These are phyloP conservation scores for Xylaria bambusicola DNA, from an alignment of 495 filamentous ascomycete species.

Conservation along the genomic window DNA sequence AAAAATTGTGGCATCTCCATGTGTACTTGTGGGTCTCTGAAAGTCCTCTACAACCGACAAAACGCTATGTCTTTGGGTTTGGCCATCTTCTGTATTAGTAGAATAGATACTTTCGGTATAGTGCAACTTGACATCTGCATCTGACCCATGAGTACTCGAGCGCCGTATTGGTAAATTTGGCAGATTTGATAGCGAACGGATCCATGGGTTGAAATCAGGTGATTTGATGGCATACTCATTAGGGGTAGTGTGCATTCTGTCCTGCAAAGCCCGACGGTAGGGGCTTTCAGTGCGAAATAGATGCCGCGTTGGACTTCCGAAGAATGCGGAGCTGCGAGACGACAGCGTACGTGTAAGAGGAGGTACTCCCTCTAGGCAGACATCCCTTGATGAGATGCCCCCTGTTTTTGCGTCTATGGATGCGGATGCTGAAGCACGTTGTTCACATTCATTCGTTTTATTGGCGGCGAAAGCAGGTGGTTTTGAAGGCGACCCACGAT, in stretches of 20 bases:
- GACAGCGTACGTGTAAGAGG: slow-evolving; percentile 20
- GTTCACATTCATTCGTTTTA: not conserved
- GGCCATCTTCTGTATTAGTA: slow-evolving; percentile 25
- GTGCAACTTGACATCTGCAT: slow-evolving; percentile 32
- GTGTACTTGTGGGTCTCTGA: slow-evolving; percentile 12
- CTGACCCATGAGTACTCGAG: slow-evolving; percentile 33
- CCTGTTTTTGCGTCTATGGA: not conserved
- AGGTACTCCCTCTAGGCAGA: slow-evolving; percentile 8
- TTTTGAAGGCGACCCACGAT: not conserved
- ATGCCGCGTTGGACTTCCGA: slow-evolving; percentile 47
- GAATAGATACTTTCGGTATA: slow-evolving; percentile 51
- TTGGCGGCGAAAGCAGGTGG: not conserved
- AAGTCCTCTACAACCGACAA: slow-evolving; percentile 12
- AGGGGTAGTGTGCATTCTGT: slow-evolving; percentile 38
- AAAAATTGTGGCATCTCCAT: slow-evolving; percentile 35
- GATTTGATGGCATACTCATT: slow-evolving; percentile 23
- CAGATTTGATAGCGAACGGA: slow-evolving; percentile 40
- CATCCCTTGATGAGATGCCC: not conserved
- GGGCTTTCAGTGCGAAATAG: slow-evolving; percentile 57
- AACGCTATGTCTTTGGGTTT: not conserved
- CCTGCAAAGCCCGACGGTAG: slow-evolving; percentile 53
- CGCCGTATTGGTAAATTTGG: slow-evolving; percentile 30
- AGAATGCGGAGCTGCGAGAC: slow-evolving; percentile 40
- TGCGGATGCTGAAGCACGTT: slow-evolving; percentile 5
- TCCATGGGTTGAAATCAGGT: slow-evolving; percentile 53